Base-by-base conservation (phyloP, 768 basidiomycete species). In the Russula ochroleuca region DNA sequence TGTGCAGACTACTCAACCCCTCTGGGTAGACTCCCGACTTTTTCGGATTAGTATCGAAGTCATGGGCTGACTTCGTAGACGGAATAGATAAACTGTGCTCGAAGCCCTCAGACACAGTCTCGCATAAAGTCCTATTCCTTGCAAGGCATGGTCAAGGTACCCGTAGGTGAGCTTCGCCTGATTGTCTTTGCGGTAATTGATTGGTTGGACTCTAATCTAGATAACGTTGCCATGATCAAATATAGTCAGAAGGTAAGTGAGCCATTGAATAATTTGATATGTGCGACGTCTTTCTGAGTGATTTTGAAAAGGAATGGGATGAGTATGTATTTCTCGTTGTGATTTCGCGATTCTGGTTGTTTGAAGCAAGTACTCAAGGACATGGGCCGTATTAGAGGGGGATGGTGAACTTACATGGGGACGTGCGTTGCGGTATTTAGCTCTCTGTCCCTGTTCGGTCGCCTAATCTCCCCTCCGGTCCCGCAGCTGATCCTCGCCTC, bases 351-450 rank as follows among this genome's bases (percentile, higher is more conserved):
- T 53, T 47, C 28, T 21, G 38, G 28, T n/a, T 4, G n/a, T 21
- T n/a, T 50, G 48, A 57, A 23, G 5, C 35, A 21, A 15, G 37
- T 10, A 28, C 11, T 21, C 10, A 56, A 68, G 67, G 58, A 63
- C 61, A 37, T 68, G 68, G 68, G 17, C 62, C 1, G 15, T 61
- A n/a, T 28, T 67, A 15, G 25, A 68, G 2, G 68, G 66, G 19
- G 68, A 67, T 11, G 58, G 52, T 33, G 62, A 61, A 54, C 43
- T 67, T 15, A 59, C 23, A 57, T 68, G 68, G 68, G 68, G 62
- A 28, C 68, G 68, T 68, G 57, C 50, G 68, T 68, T 17, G 17
- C 47, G 11, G 7, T 5, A 17, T 21, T 9, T n/a, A 19, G 9
- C 19, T 33, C 19, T 33, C 25, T 33, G n/a, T 35, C 40, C 35